phyloP scores from a whole-genome alignment of 1,284 basidiomycete species.

The Boletus hoseneyae region DNA sequence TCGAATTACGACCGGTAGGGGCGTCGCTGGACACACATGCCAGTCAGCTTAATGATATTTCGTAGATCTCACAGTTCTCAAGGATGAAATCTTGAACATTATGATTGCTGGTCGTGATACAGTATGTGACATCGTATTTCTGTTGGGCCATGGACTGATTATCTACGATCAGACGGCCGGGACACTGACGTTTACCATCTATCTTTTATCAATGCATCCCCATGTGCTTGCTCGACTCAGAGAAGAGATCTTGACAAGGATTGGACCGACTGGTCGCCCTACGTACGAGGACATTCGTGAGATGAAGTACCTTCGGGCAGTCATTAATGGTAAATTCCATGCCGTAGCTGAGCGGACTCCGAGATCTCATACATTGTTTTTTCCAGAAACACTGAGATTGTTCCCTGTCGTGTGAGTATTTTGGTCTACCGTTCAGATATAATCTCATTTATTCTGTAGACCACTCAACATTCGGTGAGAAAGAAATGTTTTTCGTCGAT shows the following conservation, averaged over 20 bases:
- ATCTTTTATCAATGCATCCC: conserved; percentile 50
- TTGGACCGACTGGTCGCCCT: conserved; percentile 41
- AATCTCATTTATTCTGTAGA: conserved; percentile 7
- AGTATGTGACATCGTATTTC: conserved; percentile 23
- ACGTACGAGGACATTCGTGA: conserved; percentile 44
- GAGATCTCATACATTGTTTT: background rate
- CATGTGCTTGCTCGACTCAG: conserved; percentile 42
- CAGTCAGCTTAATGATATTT: no score
- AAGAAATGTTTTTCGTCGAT: background rate
- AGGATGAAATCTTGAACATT: no score
- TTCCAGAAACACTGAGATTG: conserved; percentile 34
- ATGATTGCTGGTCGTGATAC: conserved; percentile 46
- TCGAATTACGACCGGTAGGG: no score
- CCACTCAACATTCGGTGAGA: conserved; percentile 29
- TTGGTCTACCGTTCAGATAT: background rate
- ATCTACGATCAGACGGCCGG: conserved; percentile 38
- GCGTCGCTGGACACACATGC: no score
- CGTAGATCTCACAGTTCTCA: no score
- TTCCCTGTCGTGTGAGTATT: conserved; percentile 53
- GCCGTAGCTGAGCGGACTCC: background rate
- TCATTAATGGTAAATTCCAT: conserved; percentile 42
- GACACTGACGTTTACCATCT: conserved; percentile 47
- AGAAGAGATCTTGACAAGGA: conserved; percentile 42
- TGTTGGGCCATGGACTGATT: background rate
- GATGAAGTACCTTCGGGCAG: conserved; percentile 50